Evolutionary conservation across 208 protist species (phyloP).

Genomic region (Trypanosoma theileri): DNA sequence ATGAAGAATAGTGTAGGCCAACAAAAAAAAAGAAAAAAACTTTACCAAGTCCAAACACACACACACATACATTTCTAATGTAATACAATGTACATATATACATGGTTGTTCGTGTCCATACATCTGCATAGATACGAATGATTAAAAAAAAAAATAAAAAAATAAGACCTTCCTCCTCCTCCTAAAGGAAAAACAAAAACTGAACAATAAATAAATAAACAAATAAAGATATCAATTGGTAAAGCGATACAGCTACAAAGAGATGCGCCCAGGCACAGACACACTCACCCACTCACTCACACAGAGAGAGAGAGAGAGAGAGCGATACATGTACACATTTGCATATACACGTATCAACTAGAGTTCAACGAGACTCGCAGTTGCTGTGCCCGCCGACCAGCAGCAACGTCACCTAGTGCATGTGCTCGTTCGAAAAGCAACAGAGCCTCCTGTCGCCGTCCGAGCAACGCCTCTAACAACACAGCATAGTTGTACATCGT

Average conservation of each 20-base stretch:
- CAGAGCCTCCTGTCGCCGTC: slow-evolving; percentile 44
- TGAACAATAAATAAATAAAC: too few species aligned
- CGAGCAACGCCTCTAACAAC: slow-evolving; percentile 66
- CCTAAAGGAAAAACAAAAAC: too few species aligned
- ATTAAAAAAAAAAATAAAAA: too few species aligned
- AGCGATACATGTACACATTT: neutral
- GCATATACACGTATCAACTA: neutral
- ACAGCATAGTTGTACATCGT: slow-evolving; percentile 86
- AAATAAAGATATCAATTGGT: too few species aligned
- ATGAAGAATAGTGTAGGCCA: too few species aligned
- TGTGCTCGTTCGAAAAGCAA: slow-evolving; percentile 55
- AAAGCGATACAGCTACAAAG: neutral
- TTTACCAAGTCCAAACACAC: too few species aligned
- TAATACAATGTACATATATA: too few species aligned
- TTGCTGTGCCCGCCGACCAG: slow-evolving; percentile 51
- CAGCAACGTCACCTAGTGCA: slow-evolving; percentile 50
- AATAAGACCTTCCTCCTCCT: too few species aligned
- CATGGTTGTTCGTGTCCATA: too few species aligned
- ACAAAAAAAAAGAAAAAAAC: too few species aligned
- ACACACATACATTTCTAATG: too few species aligned
- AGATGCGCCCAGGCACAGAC: neutral
- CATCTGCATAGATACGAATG: too few species aligned
- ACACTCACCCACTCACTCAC: neutral
- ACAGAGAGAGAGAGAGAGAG: neutral
- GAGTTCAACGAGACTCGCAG: slow-evolving; percentile 31